Percentiles rank a stretch among this genome's conserved stretches.
phyloP scores from a whole-genome alignment of 495 filamentous ascomycete genomes.

The Penicillium fimorum region DNA sequence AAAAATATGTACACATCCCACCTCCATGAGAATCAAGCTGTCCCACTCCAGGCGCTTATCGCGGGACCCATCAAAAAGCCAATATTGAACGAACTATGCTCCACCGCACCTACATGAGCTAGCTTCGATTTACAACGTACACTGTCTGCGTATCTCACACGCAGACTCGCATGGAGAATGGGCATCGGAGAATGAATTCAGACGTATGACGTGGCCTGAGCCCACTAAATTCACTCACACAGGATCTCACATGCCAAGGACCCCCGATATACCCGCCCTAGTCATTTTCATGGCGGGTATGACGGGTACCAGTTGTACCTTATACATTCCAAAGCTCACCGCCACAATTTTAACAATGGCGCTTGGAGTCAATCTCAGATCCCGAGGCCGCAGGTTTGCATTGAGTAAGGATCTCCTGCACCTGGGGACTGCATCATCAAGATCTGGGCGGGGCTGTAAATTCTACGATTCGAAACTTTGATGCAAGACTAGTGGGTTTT shows the following conservation, averaged over 20 bases:
- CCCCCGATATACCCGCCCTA: background rate
- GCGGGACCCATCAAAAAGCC: background rate
- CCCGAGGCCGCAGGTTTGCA: constrained; percentile 5
- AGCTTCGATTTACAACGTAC: background rate
- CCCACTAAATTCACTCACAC: background rate
- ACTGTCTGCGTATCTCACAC: background rate
- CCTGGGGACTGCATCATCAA: constrained; percentile 8
- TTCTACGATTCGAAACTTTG: constrained; percentile 5
- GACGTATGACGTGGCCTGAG: background rate
- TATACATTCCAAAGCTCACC: constrained; percentile 17
- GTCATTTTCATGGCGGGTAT: background rate
- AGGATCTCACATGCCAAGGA: background rate
- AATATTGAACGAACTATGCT: background rate
- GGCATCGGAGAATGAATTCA: background rate
- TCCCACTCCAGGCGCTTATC: constrained; percentile 8
- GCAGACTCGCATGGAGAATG: background rate
- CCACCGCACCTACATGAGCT: background rate
- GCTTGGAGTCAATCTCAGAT: constrained; percentile 18
- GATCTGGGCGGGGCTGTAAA: constrained; percentile 14
- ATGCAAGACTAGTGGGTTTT: background rate
- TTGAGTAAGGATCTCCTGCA: constrained; percentile 13
- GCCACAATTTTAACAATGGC: constrained; percentile 11
- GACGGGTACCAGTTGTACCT: background rate
- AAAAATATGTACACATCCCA: background rate
- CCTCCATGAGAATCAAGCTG: background rate